Evolutionary conservation across 495 filamentous ascomycete species (phyloP).

Genomic region (Xylaria bambusicola): DNA sequence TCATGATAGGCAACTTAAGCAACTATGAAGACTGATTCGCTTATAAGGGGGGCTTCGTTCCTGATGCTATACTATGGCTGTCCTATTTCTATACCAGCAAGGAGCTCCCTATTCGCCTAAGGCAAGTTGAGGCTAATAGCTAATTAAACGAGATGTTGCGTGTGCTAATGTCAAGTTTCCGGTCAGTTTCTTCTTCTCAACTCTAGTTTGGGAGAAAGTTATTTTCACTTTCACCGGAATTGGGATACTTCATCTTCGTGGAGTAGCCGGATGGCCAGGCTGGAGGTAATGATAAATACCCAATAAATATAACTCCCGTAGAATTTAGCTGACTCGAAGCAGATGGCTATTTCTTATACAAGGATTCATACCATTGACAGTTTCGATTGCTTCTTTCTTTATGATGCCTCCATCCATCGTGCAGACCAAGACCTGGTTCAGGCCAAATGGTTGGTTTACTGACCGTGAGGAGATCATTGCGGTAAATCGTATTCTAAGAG

Average conservation of each 20-base stretch:
- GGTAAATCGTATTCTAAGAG: constrained; percentile 71
- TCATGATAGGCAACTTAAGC: too few species aligned
- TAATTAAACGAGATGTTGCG: too few species aligned
- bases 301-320: too few species aligned
- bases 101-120: background rate
- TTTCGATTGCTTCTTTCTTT: constrained; percentile 61
- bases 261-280: constrained; percentile 50
- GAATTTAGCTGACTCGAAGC: too few species aligned
- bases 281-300: too few species aligned
- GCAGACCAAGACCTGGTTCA: constrained; percentile 61
- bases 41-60: background rate
- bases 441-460: constrained; percentile 68
- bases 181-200: background rate
- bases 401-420: constrained; percentile 68
- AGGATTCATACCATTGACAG: constrained; percentile 49
- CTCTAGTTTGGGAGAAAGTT: background rate
- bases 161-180: too few species aligned
- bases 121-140: too few species aligned
- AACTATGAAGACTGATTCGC: background rate
- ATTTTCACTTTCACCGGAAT: constrained; percentile 64
- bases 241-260: constrained; percentile 63
- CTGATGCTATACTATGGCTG: constrained; percentile 27
- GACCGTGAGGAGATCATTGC: constrained; percentile 64
- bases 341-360: constrained; percentile 66
- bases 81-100: constrained; percentile 24